A percentile compares a stretch with the other conserved stretches of the same genome.
Evolutionary conservation across 2,329 filamentous ascomycete genomes (phyloP).

Genomic region (Cryphonectria nitschkei): DNA sequence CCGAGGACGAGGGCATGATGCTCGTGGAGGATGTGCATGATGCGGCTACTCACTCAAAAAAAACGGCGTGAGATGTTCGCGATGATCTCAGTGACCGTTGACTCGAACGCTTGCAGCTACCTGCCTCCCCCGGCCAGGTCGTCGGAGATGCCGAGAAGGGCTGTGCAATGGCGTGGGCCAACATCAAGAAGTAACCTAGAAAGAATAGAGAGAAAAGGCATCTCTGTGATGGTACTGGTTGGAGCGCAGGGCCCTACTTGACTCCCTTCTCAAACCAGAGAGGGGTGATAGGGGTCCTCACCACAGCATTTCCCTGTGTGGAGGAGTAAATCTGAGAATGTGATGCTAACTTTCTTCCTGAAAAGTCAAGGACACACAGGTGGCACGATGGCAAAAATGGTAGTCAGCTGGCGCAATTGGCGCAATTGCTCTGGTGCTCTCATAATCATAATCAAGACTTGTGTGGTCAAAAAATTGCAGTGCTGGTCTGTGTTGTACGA

Average conservation of each 20-base stretch:
- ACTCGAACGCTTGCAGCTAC: background rate
- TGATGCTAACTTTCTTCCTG: background rate
- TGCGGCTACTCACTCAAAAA: background rate
- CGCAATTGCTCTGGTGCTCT: too few species aligned
- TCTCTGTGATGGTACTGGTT: background rate
- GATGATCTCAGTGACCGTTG: background rate
- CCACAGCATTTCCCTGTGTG: background rate
- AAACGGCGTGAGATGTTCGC: background rate
- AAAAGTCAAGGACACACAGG: too few species aligned
- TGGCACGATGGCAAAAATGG: background rate
- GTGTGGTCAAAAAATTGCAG: background rate
- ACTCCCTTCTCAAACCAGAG: too few species aligned
- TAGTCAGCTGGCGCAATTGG: background rate
- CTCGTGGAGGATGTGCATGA: background rate
- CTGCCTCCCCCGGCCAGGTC: background rate
- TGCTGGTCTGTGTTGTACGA: background rate
- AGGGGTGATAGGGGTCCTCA: background rate
- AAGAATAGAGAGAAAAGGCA: background rate
- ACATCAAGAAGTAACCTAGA: background rate
- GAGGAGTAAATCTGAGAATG: background rate
- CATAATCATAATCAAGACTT: too few species aligned
- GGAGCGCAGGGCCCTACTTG: too few species aligned
- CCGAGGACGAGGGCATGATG: background rate
- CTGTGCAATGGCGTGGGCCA: background rate
- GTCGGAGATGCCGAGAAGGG: background rate